phyloP scores from a whole-genome alignment of 2,329 filamentous ascomycete genomes.

The Microascus cirrosus region DNA sequence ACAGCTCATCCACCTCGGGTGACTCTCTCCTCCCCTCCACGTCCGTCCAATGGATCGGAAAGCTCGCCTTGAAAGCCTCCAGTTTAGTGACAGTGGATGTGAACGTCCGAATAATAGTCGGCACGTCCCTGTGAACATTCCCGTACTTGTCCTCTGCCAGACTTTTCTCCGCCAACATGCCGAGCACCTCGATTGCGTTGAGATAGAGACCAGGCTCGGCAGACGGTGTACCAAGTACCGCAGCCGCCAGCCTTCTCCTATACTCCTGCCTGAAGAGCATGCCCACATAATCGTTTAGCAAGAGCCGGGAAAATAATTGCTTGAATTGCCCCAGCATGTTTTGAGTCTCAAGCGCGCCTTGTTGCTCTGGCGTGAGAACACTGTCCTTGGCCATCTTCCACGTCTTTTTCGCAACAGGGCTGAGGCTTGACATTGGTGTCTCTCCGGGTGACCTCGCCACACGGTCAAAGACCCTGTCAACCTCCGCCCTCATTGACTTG shows the following conservation, averaged over 20 bases:
- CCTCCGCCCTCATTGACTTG: constrained; percentile 26
- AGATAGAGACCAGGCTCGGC: constrained; percentile 57
- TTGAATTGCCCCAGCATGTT: constrained; percentile 36
- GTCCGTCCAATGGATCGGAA: constrained; percentile 72
- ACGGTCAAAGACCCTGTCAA: constrained; percentile 33
- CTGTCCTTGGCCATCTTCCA: constrained; percentile 34
- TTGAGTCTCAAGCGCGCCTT: constrained; percentile 38
- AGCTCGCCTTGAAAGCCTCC: constrained; percentile 49
- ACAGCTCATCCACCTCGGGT: constrained; percentile 60
- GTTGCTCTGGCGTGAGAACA: constrained; percentile 40
- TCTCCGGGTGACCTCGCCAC: constrained; percentile 34
- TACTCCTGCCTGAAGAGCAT: constrained; percentile 61
- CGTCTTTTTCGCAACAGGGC: constrained; percentile 38
- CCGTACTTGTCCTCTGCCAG: constrained; percentile 74
- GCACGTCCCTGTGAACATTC: constrained; percentile 74
- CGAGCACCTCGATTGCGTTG: constrained; percentile 61
- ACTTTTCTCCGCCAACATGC: constrained; percentile 59
- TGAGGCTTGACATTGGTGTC: constrained; percentile 34
- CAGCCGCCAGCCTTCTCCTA: constrained; percentile 48
- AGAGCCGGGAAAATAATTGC: constrained; percentile 30
- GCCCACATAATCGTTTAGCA: constrained; percentile 45
- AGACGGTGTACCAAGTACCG: constrained; percentile 64
- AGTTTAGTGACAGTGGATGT: constrained; percentile 58
- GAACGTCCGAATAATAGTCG: constrained; percentile 61
- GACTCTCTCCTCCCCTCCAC: constrained; percentile 42